phyloP scores from a whole-genome alignment of 2,329 filamentous ascomycete genomes.

The Pseudogymnoascus pannorum region DNA sequence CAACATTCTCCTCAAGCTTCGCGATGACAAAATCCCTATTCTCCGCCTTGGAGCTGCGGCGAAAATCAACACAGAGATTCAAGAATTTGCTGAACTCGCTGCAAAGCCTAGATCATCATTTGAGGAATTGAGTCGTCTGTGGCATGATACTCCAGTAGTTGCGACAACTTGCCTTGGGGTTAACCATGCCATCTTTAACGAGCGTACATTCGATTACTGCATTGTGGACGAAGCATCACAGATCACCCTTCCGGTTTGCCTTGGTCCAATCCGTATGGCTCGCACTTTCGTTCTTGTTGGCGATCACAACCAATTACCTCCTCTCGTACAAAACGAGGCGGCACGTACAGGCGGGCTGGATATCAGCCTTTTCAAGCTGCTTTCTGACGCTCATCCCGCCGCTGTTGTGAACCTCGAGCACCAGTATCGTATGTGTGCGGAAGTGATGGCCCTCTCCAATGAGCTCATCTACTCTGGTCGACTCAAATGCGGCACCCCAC shows the following conservation, averaged over 20 bases:
- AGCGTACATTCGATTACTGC: conserved; percentile 91
- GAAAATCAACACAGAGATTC: conserved; percentile 84
- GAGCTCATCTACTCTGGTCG: conserved; percentile 86
- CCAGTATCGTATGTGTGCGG: conserved; percentile 97
- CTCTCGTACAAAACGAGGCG: conserved; percentile 85
- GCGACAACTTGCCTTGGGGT: conserved; percentile 93
- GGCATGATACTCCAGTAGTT: conserved; percentile 81
- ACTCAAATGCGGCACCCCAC: conserved; percentile 78
- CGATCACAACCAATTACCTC: conserved; percentile 92
- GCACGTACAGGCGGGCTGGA: conserved; percentile 82
- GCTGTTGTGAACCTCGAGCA: conserved; percentile 89
- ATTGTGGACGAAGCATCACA: conserved; percentile 98
- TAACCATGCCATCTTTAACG: conserved; percentile 79
- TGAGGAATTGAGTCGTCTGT: conserved; percentile 75
- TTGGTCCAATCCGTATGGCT: conserved; percentile 90
- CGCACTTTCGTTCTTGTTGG: conserved; percentile 90
- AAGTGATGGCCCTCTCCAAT: conserved; percentile 92
- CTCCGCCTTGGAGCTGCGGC: conserved; percentile 77
- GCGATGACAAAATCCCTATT: conserved; percentile 67
- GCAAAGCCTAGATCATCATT: conserved; percentile 66
- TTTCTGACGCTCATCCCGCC: conserved; percentile 80
- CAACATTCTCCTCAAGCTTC: conserved; percentile 92
- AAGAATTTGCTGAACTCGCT: conserved; percentile 74
- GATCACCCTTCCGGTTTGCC: conserved; percentile 89
- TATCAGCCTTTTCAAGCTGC: conserved; percentile 84